These are phyloP conservation scores for Coniosporium apollinis DNA, from an alignment of 495 filamentous ascomycete genomes.

Conservation along the genomic window DNA sequence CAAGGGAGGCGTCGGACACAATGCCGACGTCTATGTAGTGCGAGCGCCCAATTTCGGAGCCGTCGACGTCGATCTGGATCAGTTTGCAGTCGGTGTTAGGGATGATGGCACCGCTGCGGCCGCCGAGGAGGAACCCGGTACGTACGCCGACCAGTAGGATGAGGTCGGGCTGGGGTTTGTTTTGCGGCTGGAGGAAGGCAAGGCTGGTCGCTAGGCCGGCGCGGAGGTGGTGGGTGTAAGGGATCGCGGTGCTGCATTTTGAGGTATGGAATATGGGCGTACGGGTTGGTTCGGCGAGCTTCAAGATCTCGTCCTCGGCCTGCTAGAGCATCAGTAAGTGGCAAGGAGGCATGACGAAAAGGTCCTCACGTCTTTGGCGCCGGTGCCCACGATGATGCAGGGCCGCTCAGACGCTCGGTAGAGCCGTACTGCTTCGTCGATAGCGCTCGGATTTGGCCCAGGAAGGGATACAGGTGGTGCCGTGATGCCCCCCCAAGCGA, in stretches of 20 bases:
- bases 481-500: constrained; percentile 12
- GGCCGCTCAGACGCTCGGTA: constrained; percentile 9
- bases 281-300: constrained; percentile 8
- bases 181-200: constrained; percentile 4
- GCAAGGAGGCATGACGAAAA: background rate
- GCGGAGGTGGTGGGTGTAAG: constrained; percentile 7
- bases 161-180: constrained; percentile 10
- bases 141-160: constrained; percentile 12
- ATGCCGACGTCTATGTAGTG: constrained; percentile 12
- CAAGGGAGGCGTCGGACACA: constrained; percentile 11
- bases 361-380: constrained; percentile 1
- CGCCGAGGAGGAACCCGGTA: constrained; percentile 14
- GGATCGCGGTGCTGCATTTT: constrained; percentile 10
- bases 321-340: background rate
- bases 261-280: constrained; percentile 14
- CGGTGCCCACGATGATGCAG: constrained; percentile 13
- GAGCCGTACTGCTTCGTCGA: constrained; percentile 6
- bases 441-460: constrained; percentile 9
- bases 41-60: constrained; percentile 12
- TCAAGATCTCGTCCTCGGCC: constrained; percentile 7
- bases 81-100: constrained; percentile 11
- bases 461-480: constrained; percentile 5
- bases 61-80: constrained; percentile 16
- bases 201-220: constrained; percentile 7
- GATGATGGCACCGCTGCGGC: constrained; percentile 9